Percentiles rank a stretch among this genome's conserved stretches.
These are phyloP conservation scores for Dichotomopilus funicola DNA, from an alignment of 2,329 filamentous ascomycete genomes.

Conservation along the genomic window DNA sequence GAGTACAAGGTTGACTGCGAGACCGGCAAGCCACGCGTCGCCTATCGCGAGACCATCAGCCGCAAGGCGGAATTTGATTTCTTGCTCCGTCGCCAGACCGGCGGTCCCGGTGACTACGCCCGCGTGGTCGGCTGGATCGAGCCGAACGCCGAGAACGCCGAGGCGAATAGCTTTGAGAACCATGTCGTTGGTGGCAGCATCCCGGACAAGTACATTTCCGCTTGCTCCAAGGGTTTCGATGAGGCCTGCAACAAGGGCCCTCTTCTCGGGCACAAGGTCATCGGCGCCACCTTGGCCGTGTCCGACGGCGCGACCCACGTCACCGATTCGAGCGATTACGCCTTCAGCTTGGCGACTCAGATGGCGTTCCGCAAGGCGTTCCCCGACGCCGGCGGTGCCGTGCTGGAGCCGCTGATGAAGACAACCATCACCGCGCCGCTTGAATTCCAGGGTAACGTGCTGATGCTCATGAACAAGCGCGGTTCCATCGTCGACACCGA, in stretches of 20 bases:
- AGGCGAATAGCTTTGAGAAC: slow-evolving; percentile 77
- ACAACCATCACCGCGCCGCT: slow-evolving; percentile 91
- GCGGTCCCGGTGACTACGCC: slow-evolving; percentile 91
- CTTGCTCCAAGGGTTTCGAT: slow-evolving; percentile 93
- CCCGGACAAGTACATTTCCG: slow-evolving; percentile 89
- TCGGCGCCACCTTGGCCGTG: slow-evolving; percentile 84
- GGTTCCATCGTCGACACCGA: slow-evolving; percentile 94
- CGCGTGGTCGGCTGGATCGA: slow-evolving; percentile 90
- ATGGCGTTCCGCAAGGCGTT: slow-evolving; percentile 97
- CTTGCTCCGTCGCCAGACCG: slow-evolving; percentile 88
- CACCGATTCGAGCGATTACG: slow-evolving; percentile 94
- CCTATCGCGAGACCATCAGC: slow-evolving; percentile 91
- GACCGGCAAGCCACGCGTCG: slow-evolving; percentile 94
- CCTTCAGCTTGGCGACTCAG: slow-evolving; percentile 90
- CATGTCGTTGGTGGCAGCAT: slow-evolving; percentile 86
- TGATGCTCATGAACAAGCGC: slow-evolving; percentile 93
- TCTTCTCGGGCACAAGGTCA: slow-evolving; percentile 84
- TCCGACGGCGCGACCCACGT: slow-evolving; percentile 96
- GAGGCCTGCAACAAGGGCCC: slow-evolving; percentile 78
- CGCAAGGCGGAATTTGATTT: slow-evolving; percentile 80
- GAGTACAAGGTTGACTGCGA: slow-evolving; percentile 95
- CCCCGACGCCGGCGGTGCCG: slow-evolving; percentile 67
- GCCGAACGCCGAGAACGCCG: slow-evolving; percentile 62
- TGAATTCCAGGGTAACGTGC: slow-evolving; percentile 95
- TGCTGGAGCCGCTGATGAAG: slow-evolving; percentile 97